Conservation (phyloP, 108 stramenopile genomes). For the Cylindrotheca closterium region DNA sequence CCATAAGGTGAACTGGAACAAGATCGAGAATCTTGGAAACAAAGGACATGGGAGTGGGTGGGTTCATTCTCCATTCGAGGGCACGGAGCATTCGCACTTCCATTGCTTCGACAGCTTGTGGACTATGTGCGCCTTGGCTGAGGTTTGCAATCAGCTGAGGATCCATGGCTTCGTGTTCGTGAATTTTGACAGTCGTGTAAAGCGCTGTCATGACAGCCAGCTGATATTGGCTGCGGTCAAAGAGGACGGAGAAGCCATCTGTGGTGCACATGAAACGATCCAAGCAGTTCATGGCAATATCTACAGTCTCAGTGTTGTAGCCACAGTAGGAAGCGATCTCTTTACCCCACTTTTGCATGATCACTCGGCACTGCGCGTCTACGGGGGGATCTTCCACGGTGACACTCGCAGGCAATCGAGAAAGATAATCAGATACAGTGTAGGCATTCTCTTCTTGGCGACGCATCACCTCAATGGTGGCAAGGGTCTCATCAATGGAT, state of each 20-base stretch:
- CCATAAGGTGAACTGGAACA: conserved; percentile 13
- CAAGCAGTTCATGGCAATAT: conserved; percentile 54
- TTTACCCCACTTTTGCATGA: conserved; percentile 64
- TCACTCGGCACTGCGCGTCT: conserved; percentile 29
- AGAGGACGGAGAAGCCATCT: conserved; percentile 30
- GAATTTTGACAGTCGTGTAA: conserved; percentile 64
- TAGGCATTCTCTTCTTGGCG: conserved; percentile 36
- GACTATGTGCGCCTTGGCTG: conserved; percentile 48
- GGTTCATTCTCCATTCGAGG: conserved; percentile 56
- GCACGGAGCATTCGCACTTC: conserved; percentile 50
- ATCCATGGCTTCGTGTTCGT: conserved; percentile 61
- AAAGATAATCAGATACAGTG: conserved; percentile 28
- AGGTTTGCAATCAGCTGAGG: conserved; percentile 44
- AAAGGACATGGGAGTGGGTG: conserved; percentile 45
- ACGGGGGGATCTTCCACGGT: conserved; percentile 27
- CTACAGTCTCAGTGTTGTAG: conserved; percentile 54
- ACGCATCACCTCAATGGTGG: conserved; percentile 29
- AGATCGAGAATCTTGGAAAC: conserved; percentile 18
- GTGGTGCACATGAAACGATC: conserved; percentile 64
- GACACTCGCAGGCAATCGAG: conserved; percentile 1
- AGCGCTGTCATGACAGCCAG: conserved; percentile 58
- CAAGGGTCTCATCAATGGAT: conserved; percentile 15
- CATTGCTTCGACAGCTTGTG: conserved; percentile 47
- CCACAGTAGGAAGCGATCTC: conserved; percentile 57
- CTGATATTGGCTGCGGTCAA: conserved; percentile 54